Conservation (phyloP, 441 rosid genomes). For the Kokia cookei region DNA sequence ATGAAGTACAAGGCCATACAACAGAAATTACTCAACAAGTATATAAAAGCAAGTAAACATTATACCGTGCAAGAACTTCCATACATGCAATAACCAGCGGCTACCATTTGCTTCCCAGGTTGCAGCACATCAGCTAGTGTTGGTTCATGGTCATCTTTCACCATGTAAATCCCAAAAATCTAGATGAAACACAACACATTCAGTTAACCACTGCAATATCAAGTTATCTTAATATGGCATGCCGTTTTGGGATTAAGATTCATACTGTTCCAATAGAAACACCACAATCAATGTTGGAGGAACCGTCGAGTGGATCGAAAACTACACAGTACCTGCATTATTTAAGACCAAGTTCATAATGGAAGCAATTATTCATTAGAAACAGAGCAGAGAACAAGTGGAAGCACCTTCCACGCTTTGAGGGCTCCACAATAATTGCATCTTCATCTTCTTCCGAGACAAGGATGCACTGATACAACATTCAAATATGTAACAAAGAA, state of each 20-base stretch:
- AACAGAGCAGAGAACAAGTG: slow-evolving; percentile 1
- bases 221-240: slow-evolving; percentile 7
- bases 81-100: slow-evolving; percentile 99
- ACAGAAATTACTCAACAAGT: neutral
- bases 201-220: slow-evolving; percentile 14
- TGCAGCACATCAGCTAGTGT: slow-evolving; percentile 75
- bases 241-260: neutral
- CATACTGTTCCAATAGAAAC: slow-evolving; percentile 97
- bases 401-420: slow-evolving; percentile 72
- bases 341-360: neutral
- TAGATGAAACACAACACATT: slow-evolving; percentile 30
- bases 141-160: slow-evolving; percentile 68
- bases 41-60: neutral
- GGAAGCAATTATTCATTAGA: neutral
- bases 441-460: slow-evolving; percentile 98
- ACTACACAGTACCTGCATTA: slow-evolving; percentile 75
- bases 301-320: slow-evolving; percentile 97
- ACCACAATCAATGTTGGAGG: slow-evolving; percentile 96
- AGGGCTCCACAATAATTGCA: slow-evolving; percentile 72
- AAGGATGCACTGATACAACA: slow-evolving; percentile 65
- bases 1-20: neutral
- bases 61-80: slow-evolving; percentile 98
- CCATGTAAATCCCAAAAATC: slow-evolving; percentile 92
- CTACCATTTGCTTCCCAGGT: slow-evolving; percentile 85
- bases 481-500: slow-evolving; percentile 2